Evolutionary conservation across 352 stramenopile species (phyloP), one percentile per base, ranked within the genome.

Genomic region (Pseudoperonospora humuli): DNA sequence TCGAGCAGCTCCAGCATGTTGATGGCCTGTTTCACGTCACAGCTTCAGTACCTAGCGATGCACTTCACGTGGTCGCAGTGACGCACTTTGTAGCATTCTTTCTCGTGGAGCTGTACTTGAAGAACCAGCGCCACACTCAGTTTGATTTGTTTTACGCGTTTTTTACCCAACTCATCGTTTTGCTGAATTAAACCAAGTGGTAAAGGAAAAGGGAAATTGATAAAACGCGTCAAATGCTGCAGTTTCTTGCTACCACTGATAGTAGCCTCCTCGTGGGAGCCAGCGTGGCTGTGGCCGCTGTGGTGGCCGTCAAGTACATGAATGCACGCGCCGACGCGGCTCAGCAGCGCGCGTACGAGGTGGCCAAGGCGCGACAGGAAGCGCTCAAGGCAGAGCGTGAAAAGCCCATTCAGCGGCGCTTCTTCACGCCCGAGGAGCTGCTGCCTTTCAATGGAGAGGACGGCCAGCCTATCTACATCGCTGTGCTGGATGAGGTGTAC

Each of bases 401-500:
- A 39, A 75, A 86, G 47, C 61, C 54, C 39, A 59, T 86, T 34
- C 43, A 59, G 47, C 83, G 77, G 6, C 77, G 84, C 26, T 97
- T 96, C 61, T 98, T 97, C 63, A 97, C 93, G 24, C 45, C 65
- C 1, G 76, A 93, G 44, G 88, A 98, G 62, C 67, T 98, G 17
- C 53, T 72, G 29, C 62, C 80, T 15, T 98, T 97, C 65, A 92
- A 97, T 59, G 94, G 92, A 14, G 83, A 87, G 34, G 70, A 93
- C 57, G 68, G 70, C 29, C 95, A 95, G 46, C 86, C 89, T 13
- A 95, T 98, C 29, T 99, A 98, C 65, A 86, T 99, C 23, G 90
- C 79, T 11, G 51, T 98, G n/a, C 70, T 92, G 54, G 92, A 96
- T 25, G 89, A 95, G 35, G 89, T 99, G 2, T 99, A 98, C 74